Conservation (phyloP, 257 asterid genomes). For the Fraxinus pennsylvanica region DNA sequence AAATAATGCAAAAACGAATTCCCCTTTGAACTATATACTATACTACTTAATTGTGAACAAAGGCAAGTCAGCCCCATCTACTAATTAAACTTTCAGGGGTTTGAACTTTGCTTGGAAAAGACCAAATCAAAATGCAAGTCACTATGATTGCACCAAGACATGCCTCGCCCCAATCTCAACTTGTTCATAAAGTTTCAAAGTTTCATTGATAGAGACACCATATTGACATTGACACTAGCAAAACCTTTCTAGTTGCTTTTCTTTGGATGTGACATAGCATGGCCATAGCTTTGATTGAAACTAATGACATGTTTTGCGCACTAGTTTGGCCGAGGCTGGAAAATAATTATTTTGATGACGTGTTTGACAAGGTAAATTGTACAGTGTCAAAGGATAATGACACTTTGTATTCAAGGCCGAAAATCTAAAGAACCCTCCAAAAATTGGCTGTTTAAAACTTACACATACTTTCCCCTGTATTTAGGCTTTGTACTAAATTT, state of each 20-base stretch:
- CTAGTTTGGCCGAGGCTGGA: background rate
- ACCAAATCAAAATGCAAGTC: slow-evolving; percentile 68
- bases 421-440: background rate
- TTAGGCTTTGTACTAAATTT: slow-evolving; percentile 64
- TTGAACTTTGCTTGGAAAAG: slow-evolving; percentile 40
- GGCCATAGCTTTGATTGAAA: background rate
- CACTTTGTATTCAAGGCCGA: background rate
- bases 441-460: slow-evolving; percentile 23
- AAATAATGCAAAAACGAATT: slow-evolving; percentile 1
- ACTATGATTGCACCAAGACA: slow-evolving; percentile 68
- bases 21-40: background rate
- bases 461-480: slow-evolving; percentile 96
- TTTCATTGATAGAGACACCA: slow-evolving; percentile 68
- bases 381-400: background rate
- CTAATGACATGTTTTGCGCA: background rate
- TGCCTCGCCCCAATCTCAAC: slow-evolving; percentile 61
- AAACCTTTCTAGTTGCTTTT: slow-evolving; percentile 16
- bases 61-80: slow-evolving; percentile 58
- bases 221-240: slow-evolving; percentile 40
- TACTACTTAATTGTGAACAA: slow-evolving; percentile 49
- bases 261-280: background rate
- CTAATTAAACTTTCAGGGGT: slow-evolving; percentile 31
- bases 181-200: slow-evolving; percentile 66
- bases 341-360: background rate
- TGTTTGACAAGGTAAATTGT: background rate